phyloP scores from a whole-genome alignment of 2,329 filamentous ascomycete species.

The Metarhizium rileyi region DNA sequence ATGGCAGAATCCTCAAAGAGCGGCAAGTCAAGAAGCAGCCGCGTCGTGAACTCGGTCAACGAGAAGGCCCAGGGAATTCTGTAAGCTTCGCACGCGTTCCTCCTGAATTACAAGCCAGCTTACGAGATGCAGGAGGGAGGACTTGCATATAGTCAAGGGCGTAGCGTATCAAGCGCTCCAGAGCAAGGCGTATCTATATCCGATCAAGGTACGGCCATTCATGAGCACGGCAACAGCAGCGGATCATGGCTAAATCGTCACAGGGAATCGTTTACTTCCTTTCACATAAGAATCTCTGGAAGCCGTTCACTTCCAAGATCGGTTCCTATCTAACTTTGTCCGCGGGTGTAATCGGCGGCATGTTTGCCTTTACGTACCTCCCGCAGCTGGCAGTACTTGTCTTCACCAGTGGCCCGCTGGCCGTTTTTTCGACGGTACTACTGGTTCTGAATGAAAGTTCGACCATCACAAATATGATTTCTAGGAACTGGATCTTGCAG shows the following conservation, averaged over 20 bases:
- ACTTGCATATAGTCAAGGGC: constrained; percentile 55
- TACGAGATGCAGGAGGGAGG: constrained; percentile 44
- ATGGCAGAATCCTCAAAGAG: constrained; percentile 11
- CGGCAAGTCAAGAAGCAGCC: constrained; percentile 16
- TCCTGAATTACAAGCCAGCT: background rate
- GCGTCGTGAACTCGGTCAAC: constrained; percentile 29
- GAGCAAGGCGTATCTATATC: constrained; percentile 78
- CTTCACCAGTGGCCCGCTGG: constrained; percentile 75
- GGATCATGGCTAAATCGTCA: background rate
- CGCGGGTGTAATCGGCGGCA: constrained; percentile 59
- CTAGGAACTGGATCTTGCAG: constrained; percentile 65
- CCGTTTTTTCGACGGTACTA: constrained; percentile 61
- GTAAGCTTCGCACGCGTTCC: constrained; percentile 20
- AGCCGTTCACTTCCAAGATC: constrained; percentile 45
- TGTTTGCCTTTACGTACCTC: constrained; percentile 82
- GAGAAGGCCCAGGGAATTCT: constrained; percentile 40
- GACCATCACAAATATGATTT: constrained; percentile 44
- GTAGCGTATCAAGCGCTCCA: constrained; percentile 59
- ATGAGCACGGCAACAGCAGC: background rate
- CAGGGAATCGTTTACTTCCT: constrained; percentile 52
- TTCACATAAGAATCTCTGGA: constrained; percentile 46
- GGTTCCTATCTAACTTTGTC: constrained; percentile 60
- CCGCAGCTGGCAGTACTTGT: constrained; percentile 77
- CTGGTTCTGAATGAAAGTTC: constrained; percentile 57
- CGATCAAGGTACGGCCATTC: constrained; percentile 48